Base-by-base conservation (phyloP, 768 basidiomycete species). In the Phanerochaete carnosa region DNA sequence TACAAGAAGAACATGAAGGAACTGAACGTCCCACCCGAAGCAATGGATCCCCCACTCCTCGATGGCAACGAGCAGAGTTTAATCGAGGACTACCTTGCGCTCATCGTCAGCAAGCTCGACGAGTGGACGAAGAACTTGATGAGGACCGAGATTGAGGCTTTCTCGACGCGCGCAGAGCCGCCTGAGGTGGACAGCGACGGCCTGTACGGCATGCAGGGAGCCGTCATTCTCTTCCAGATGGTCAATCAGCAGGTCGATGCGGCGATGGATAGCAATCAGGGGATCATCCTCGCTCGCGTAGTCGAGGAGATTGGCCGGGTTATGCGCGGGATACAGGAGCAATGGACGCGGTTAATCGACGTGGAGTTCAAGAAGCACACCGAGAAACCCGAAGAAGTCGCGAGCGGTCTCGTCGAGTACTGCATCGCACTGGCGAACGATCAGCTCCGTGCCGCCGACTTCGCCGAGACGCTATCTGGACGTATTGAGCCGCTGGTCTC, bases 181-280 rank as follows among this genome's bases (percentile, higher is more conserved):
- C 96, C 95, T 2, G 96, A 98, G 74, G 75, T 90, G 49, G 92
- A 95, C 69, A 84, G 84, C 57, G 94, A 98, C 61, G 94, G 93
- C 15, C 78, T 90, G 63, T 98, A 98, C 70, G 92, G 92, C 22
- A 90, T 88, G 62, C 92, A 97, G 70, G 74, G 95, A 45, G 89
- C 95, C 19, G 86, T 96, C 55, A 97, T 98, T 68, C 80, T 99
- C 62, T 98, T 98, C 82, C 92, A 97, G 75, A 95, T 98, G 90
- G 89, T 98, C 66, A 98, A 95, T 73, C 94, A 96, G 74, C 96
- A 98, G 73, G 83, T 94, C 60, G 96, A 98, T 69, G 82, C 94
- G 16, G 95, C 95, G 9, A 89, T 90, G 64, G 97, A 98, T 72
- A 98, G 95, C 66, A 92, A 93, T 6, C 97, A 98, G 72, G 95